Percentiles rank a stretch among this genome's conserved stretches.
phyloP scores from a whole-genome alignment of 768 basidiomycete species.

The Panaeolus cyanescens region DNA sequence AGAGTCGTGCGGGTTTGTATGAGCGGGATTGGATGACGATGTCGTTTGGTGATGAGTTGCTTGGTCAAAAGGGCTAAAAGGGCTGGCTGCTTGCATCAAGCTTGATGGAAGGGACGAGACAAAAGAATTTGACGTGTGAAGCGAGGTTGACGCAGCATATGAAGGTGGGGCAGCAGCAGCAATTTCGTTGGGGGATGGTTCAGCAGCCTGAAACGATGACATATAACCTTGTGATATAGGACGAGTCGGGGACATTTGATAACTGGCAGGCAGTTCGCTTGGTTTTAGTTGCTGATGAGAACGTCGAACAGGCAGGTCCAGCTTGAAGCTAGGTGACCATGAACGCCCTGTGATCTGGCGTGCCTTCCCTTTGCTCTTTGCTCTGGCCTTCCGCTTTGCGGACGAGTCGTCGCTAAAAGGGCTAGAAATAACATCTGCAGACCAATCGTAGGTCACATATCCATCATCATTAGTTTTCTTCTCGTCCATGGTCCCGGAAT shows the following conservation, averaged over 20 bases:
- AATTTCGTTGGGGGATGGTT: conserved; percentile 19
- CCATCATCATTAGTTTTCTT: conserved; percentile 14
- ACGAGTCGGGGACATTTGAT: conserved; percentile 11
- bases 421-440: conserved; percentile 2
- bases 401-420: conserved; percentile 16
- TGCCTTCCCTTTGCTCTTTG: conserved; percentile 38
- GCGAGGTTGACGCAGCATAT: conserved; percentile 13
- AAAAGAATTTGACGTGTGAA: background rate
- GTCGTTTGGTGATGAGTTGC: background rate
- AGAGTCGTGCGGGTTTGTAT: background rate
- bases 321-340: conserved; percentile 35
- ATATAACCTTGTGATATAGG: conserved; percentile 3
- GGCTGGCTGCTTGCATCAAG: background rate
- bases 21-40: background rate
- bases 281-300: conserved; percentile 17
- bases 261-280: conserved; percentile 7
- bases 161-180: conserved; percentile 30
- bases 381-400: conserved; percentile 19
- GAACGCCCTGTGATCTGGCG: conserved; percentile 35
- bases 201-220: conserved; percentile 9
- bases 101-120: background rate
- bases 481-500: conserved; percentile 32
- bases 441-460: background rate
- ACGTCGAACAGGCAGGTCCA: conserved; percentile 33
- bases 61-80: background rate